Evolutionary conservation across 106 monocot species (phyloP), one percentile per base, ranked within the genome.

Genomic region (Acanthochlamys bracteata): DNA sequence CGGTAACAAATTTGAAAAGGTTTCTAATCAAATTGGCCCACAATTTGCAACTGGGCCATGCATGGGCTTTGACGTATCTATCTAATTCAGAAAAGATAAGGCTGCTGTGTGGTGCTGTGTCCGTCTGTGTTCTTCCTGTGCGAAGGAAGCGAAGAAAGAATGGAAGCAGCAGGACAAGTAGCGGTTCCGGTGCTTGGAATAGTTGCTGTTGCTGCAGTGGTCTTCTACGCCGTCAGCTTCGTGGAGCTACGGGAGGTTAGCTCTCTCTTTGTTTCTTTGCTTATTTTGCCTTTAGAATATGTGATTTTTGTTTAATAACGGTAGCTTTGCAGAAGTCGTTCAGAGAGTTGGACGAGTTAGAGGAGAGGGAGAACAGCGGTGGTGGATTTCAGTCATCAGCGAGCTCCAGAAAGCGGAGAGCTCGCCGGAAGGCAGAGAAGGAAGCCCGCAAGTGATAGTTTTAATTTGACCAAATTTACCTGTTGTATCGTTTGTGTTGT

Each of bases 371-470:
- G 20, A 25, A 58, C 24, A 19, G 27, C 26, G 60, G 60, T 4
- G 60, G 60, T 0, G 60, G 60, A 11, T 61, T 61, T 15, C 25
- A 39, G 60, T 61, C 60, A 11, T 61, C 60, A 11, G 60, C 60
- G 26, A 61, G 60, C 14, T 61, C 60, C 11, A 61, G 60, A 27
- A 39, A 61, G 26, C 0, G 60, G 15, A 61, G 60, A 19, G 60
- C 60, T 11, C 11, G 60, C 15, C 26, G 60, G 60, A 61, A 61
- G 26, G 60, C 60, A n/a, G 27, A 61, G 60, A 61, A 61, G 60
- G 26, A 61, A 26, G 60, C 60, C 14, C 24, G 39, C 25, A 61
- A 61, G 33, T 39, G 12, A 61, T 7, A 43, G 10, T 43, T 43
- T 43, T 43, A n/a, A n/a, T n/a, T n/a, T n/a, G n/a, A n/a, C n/a